Evolutionary conservation across 768 basidiomycete genomes (phyloP).

Genomic region (Macrolepiota dolichaula): DNA sequence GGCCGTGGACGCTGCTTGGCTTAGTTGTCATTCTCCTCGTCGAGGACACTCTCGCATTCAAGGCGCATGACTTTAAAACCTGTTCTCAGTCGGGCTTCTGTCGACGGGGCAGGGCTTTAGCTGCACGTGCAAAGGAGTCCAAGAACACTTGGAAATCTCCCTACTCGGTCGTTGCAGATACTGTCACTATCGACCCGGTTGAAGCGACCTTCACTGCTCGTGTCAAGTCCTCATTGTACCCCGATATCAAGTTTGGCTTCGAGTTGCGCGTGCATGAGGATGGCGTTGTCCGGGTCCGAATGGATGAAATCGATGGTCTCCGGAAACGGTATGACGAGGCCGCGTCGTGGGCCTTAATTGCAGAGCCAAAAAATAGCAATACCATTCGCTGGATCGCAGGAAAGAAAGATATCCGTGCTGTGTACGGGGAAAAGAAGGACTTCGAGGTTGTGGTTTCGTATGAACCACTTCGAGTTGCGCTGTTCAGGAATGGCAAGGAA

Average conservation of each 20-base stretch:
- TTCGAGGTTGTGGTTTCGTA: conserved; percentile 69
- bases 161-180: conserved; percentile 67
- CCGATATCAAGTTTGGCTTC: conserved; percentile 76
- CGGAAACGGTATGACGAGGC: conserved; percentile 90
- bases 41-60: conserved; percentile 53
- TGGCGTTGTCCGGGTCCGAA: conserved; percentile 86
- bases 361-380: conserved; percentile 63
- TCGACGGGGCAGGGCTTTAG: conserved; percentile 78
- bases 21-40: conserved; percentile 31
- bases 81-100: conserved; percentile 96
- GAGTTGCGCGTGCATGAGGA: conserved; percentile 83
- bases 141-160: conserved; percentile 75
- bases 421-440: conserved; percentile 62
- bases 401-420: conserved; percentile 59
- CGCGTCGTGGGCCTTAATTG: conserved; percentile 80
- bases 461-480: conserved; percentile 70
- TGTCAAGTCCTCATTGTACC: conserved; percentile 82
- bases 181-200: conserved; percentile 48
- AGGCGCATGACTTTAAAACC: conserved; percentile 88
- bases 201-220: conserved; percentile 66
- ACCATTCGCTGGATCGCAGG: conserved; percentile 63
- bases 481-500: conserved; percentile 71
- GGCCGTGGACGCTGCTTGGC: conserved; percentile 32
- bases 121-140: conserved; percentile 63
- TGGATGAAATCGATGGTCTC: conserved; percentile 83